Evolutionary conservation across 2,329 filamentous ascomycete genomes (phyloP).

Genomic region (Ceratocystis ficicola): DNA sequence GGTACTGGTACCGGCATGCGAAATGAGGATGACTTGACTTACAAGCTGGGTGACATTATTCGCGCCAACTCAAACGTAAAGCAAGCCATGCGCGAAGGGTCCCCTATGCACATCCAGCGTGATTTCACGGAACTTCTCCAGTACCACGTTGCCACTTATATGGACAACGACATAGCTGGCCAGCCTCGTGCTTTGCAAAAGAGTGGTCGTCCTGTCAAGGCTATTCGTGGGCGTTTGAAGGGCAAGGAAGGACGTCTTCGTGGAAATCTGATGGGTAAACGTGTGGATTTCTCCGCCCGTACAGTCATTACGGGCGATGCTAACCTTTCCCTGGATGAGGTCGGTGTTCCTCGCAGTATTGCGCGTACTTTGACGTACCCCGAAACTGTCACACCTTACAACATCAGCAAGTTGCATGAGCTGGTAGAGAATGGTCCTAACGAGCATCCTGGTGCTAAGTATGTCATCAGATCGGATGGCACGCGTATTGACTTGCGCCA

Average conservation of each 20-base stretch:
- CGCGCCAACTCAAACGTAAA: constrained; percentile 92
- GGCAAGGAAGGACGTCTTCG: constrained; percentile 96
- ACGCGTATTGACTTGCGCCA: constrained; percentile 90
- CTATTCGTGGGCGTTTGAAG: constrained; percentile 92
- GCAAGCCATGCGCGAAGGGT: constrained; percentile 80
- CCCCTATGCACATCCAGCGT: constrained; percentile 75
- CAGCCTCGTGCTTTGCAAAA: constrained; percentile 92
- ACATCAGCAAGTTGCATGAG: constrained; percentile 81
- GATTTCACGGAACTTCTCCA: constrained; percentile 90
- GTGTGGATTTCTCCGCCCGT: constrained; percentile 97
- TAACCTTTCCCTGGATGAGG: constrained; percentile 90
- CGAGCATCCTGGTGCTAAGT: constrained; percentile 89
- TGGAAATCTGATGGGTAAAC: constrained; percentile 98
- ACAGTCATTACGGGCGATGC: constrained; percentile 99
- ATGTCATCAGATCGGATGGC: constrained; percentile 86
- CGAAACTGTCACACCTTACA: constrained; percentile 94
- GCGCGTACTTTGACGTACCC: constrained; percentile 90
- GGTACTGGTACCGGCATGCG: constrained; percentile 83
- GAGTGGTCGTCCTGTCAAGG: constrained; percentile 90
- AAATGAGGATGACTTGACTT: constrained; percentile 97
- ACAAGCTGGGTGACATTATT: constrained; percentile 97
- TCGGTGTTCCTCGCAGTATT: constrained; percentile 89
- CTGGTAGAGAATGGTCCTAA: constrained; percentile 89
- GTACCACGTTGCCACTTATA: constrained; percentile 97
- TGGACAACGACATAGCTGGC: constrained; percentile 98